Evolutionary conservation across 345 rosid species (phyloP).

Genomic region (Eucalyptus victrix): DNA sequence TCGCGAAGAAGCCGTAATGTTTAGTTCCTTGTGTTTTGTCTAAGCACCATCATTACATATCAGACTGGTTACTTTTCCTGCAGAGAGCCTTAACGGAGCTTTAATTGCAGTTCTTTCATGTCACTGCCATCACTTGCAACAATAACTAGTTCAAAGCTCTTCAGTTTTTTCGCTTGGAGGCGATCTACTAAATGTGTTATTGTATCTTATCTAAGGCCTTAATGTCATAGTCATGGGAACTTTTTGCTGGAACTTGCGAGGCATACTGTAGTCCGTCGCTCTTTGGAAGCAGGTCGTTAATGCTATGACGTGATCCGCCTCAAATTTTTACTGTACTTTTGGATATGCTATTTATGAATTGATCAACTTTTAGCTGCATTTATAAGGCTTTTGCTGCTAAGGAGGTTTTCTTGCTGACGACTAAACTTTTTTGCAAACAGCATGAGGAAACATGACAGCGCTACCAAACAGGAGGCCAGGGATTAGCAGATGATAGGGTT

Average conservation of each 20-base stretch:
- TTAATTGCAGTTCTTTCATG: neutral
- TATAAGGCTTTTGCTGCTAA: neutral
- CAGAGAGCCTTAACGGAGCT: neutral
- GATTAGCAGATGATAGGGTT: constrained; percentile 95
- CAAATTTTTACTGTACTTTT: neutral
- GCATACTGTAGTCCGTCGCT: neutral
- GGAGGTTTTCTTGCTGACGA: neutral
- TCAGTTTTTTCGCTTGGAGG: neutral
- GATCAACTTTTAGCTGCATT: neutral
- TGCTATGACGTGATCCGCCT: neutral
- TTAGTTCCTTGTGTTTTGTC: neutral
- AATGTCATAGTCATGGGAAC: neutral
- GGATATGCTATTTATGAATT: neutral
- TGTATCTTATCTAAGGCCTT: neutral
- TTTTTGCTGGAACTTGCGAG: neutral
- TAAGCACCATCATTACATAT: neutral
- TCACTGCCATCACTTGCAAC: neutral
- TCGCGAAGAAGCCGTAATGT: neutral
- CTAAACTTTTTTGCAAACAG: constrained; percentile 5
- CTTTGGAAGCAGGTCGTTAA: neutral
- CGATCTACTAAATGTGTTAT: neutral
- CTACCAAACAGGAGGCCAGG: constrained; percentile 97
- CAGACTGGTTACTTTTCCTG: neutral
- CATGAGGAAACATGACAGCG: constrained; percentile 93
- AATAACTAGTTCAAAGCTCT: neutral